Evolutionary conservation across 73 alveolate genomes (phyloP).

Genomic region (Tetrahymena malaccensis): DNA sequence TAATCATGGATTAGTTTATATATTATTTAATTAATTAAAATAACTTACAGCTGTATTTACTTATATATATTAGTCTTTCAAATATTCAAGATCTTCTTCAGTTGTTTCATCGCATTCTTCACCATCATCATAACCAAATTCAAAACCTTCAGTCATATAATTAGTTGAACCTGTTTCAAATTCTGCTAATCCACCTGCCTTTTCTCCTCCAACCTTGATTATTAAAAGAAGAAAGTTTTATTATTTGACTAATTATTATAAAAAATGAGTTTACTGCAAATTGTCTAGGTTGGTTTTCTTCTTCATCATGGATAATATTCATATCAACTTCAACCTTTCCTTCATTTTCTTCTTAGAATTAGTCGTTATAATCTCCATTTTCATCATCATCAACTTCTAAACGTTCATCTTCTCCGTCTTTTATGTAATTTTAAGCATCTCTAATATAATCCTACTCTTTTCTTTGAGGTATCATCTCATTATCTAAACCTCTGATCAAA

Average conservation of each 20-base stretch:
- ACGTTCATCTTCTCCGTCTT: slow-evolving; percentile 56
- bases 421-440: slow-evolving; percentile 45
- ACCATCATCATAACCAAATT: slow-evolving; percentile 91
- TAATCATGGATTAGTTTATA: neutral
- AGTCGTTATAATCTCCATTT: slow-evolving; percentile 39
- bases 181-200: slow-evolving; percentile 91
- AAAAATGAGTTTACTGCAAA: slow-evolving; percentile 47
- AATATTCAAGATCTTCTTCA: slow-evolving; percentile 83
- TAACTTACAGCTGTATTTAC: slow-evolving; percentile 59
- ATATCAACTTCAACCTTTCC: slow-evolving; percentile 70
- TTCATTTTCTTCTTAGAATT: slow-evolving; percentile 51
- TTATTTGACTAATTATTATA: neutral
- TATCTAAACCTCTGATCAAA: slow-evolving; percentile 85
- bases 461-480: slow-evolving; percentile 56
- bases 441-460: slow-evolving; percentile 43
- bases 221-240: slow-evolving; percentile 30
- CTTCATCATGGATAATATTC: slow-evolving; percentile 74
- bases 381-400: slow-evolving; percentile 69
- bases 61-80: slow-evolving; percentile 69
- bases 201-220: slow-evolving; percentile 55
- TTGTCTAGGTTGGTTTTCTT: slow-evolving; percentile 59
- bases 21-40: neutral
- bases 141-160: slow-evolving; percentile 89
- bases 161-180: slow-evolving; percentile 93
- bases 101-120: slow-evolving; percentile 90